A percentile compares a stretch with the other conserved stretches of the same genome.
phyloP scores from a whole-genome alignment of 805 yeast genomes.

The Saccharomycopsis schoenii region DNA sequence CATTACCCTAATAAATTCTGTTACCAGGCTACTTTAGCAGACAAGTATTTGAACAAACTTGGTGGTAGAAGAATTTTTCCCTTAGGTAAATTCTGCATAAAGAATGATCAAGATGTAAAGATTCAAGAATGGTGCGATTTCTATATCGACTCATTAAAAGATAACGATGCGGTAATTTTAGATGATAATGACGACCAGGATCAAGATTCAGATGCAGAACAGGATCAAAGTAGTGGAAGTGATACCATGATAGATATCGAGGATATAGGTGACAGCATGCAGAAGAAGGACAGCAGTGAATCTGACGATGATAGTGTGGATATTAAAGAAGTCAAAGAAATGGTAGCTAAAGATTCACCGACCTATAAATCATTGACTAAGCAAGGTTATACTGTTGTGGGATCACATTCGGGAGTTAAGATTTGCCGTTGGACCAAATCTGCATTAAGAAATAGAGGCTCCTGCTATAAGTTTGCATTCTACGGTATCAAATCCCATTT shows the following conservation, averaged over 20 bases:
- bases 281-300: conserved; percentile 18
- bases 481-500: conserved; percentile 85
- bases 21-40: conserved; percentile 72
- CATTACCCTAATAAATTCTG: conserved; percentile 80
- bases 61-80: conserved; percentile 87
- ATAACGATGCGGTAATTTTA: conserved; percentile 53
- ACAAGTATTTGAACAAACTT: conserved; percentile 63
- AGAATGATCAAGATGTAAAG: conserved; percentile 49
- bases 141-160: conserved; percentile 51
- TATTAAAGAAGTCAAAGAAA: conserved; percentile 45
- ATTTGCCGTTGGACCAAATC: conserved; percentile 95
- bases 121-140: conserved; percentile 60
- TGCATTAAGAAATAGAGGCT: conserved; percentile 88
- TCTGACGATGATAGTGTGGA: conserved; percentile 14
- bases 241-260: conserved; percentile 68
- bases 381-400: conserved; percentile 89
- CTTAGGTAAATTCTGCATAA: conserved; percentile 74
- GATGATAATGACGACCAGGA: conserved; percentile 49
- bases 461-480: conserved; percentile 86
- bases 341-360: conserved; percentile 87
- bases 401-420: conserved; percentile 91
- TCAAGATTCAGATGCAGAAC: conserved; percentile 37
- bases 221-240: conserved; percentile 27
- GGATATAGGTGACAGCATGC: conserved; percentile 56
- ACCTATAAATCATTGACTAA: conserved; percentile 81